phyloP scores from a whole-genome alignment of 192 early-diverging fungal species.

The Coemansia sp. region DNA sequence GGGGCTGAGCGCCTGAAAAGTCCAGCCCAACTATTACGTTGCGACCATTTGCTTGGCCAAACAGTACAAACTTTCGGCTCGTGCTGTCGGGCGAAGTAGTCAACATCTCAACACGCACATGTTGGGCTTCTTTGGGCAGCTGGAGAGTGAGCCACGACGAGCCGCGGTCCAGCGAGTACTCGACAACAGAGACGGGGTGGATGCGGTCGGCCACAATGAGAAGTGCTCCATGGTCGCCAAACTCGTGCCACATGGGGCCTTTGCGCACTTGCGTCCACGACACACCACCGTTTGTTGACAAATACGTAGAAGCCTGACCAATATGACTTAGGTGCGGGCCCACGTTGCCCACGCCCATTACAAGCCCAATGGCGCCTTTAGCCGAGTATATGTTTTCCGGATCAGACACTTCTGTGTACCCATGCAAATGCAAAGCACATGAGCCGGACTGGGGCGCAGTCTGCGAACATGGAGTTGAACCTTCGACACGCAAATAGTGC shows the following conservation, averaged over 20 bases:
- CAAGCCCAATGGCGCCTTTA: conserved; percentile 76
- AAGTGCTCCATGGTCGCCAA: conserved; percentile 90
- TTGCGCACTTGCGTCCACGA: conserved; percentile 81
- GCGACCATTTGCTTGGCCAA: conserved; percentile 56
- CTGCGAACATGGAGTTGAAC: conserved; percentile 53
- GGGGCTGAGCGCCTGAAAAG: conserved; percentile 52
- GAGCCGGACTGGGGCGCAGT: conserved; percentile 42
- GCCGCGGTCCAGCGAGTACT: conserved; percentile 81
- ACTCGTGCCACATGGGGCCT: conserved; percentile 88
- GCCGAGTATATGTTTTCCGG: conserved; percentile 78
- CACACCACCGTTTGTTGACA: conserved; percentile 85
- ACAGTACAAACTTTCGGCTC: conserved; percentile 77
- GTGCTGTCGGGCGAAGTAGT: conserved; percentile 63
- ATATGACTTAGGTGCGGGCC: conserved; percentile 65
- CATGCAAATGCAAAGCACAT: conserved; percentile 80
- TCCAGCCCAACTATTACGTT: conserved; percentile 45
- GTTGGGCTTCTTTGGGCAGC: conserved; percentile 69
- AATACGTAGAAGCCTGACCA: conserved; percentile 75
- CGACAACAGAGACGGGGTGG: conserved; percentile 59
- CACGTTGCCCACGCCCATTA: conserved; percentile 93
- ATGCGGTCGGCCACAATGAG: conserved; percentile 83
- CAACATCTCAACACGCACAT: conserved; percentile 72
- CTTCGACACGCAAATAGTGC: conserved; percentile 48
- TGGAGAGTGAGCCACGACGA: conserved; percentile 61
- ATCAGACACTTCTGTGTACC: conserved; percentile 82